phyloP scores from a whole-genome alignment of 805 yeast species.

The Metschnikowia drakensbergensis region DNA sequence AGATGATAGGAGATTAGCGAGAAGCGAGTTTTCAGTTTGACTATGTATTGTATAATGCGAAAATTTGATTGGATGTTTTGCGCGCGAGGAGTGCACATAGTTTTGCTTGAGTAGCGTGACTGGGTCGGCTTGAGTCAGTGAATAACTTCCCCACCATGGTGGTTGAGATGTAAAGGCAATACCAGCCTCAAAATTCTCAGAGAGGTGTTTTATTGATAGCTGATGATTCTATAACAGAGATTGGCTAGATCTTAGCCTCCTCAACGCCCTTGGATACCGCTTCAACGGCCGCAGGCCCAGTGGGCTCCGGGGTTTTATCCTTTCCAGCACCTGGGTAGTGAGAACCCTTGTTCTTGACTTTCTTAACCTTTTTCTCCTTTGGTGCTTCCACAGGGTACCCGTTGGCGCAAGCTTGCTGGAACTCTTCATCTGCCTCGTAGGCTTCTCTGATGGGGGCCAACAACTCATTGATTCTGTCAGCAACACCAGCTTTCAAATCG shows the following conservation, averaged over 20 bases:
- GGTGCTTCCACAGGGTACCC: constrained; percentile 81
- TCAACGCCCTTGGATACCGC: background rate
- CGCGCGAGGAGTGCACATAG: constrained; percentile 4
- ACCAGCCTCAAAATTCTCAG: too few species aligned
- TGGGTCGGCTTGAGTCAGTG: too few species aligned
- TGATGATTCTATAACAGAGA: background rate
- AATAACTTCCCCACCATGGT: too few species aligned
- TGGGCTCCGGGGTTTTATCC: constrained; percentile 2
- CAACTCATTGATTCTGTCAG: constrained; percentile 75
- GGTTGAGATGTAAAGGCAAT: too few species aligned
- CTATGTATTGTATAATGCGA: constrained; percentile 13
- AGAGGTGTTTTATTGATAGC: background rate
- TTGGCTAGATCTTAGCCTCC: background rate
- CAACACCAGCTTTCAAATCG: constrained; percentile 88
- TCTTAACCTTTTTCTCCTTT: constrained; percentile 63
- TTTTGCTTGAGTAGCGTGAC: background rate
- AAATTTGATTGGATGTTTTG: constrained; percentile 14
- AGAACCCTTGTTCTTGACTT: constrained; percentile 84
- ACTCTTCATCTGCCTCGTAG: constrained; percentile 58
- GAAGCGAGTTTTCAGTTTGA: constrained; percentile 1
- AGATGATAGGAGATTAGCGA: constrained; percentile 1
- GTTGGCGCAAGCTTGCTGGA: constrained; percentile 64
- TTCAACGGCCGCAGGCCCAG: background rate
- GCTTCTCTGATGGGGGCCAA: constrained; percentile 82
- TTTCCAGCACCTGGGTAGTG: constrained; percentile 68